phyloP scores from a whole-genome alignment of 306 rosid species.

The Canavalia ensiformis region DNA sequence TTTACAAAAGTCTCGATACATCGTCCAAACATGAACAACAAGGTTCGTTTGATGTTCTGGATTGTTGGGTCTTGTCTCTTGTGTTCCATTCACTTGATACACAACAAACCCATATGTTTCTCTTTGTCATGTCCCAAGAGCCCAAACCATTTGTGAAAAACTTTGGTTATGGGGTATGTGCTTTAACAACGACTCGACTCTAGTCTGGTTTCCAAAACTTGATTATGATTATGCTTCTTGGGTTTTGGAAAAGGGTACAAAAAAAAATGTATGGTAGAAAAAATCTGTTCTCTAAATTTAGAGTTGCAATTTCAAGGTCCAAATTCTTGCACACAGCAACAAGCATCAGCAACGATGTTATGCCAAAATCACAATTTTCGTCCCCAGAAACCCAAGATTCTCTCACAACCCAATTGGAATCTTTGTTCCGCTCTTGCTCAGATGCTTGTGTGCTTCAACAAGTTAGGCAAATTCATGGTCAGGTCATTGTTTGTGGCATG shows the following conservation, averaged over 20 bases:
- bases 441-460: slow-evolving; percentile 60
- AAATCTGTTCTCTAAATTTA: slow-evolving; percentile 32
- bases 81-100: background rate
- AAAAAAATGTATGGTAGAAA: slow-evolving; percentile 43
- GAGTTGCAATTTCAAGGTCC: slow-evolving; percentile 35
- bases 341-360: slow-evolving; percentile 31
- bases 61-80: too few relatives aligned
- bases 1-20: too few relatives aligned
- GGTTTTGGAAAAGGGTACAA: background rate
- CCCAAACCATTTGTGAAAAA: background rate
- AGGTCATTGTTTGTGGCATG: slow-evolving; percentile 61
- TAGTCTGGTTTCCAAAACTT: background rate
- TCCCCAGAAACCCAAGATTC: slow-evolving; percentile 42
- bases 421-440: slow-evolving; percentile 60
- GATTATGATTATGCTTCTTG: slow-evolving; percentile 1
- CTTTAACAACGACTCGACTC: background rate
- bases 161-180: slow-evolving; percentile 18
- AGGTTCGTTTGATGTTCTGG: too few relatives aligned
- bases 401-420: slow-evolving; percentile 51
- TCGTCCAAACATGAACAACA: too few relatives aligned
- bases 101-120: background rate
- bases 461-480: slow-evolving; percentile 74
- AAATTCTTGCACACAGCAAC: slow-evolving; percentile 40
- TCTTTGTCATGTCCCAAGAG: background rate
- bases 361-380: slow-evolving; percentile 20